Base-by-base conservation (phyloP, 768 basidiomycete genomes). In the Podaxis sp. region DNA sequence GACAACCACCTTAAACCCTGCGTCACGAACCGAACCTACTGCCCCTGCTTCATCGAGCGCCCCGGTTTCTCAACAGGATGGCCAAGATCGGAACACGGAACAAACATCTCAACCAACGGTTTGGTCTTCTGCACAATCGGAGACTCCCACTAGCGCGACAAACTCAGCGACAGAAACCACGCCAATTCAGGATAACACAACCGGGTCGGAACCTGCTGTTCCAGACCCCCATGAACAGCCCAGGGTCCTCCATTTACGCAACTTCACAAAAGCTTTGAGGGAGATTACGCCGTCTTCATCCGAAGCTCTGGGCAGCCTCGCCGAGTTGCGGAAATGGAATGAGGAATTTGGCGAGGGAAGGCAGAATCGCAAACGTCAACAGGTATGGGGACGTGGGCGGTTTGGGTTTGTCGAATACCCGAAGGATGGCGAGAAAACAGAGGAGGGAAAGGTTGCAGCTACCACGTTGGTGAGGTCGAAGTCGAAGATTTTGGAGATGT, bases 221-320 rank as follows among this genome's bases (percentile, higher is more conserved):
- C 36, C 54, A 36, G 60, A 51, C 13, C 46, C 56, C 24, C 57
- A 60, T 30, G 46, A 48, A 56, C 68, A 62, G 30, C 65, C 62
- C 53, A 69, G 70, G 56, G 57, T 69, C 28, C 60, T 66, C 38
- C 73, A 75, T 56, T 72, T 77, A 62, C 84, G 78, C 60, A 91
- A 98, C 70, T 97, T 98, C 71, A 79, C 78, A 22, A 88, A 91
- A 69, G 95, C 96, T 0, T 79, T 97, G 62, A 87, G 84, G 66
- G 95, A 98, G 74, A 95, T 96, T 66, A 89, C 90, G 2, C 93
- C 95, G 12, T 95, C 93, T 0, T 89, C 88, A 4, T 95, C 94
- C 2, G 95, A 96, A 74, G 80, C 85, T 12, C 76, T 91, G 2
- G 91, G 90, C 53, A 90, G 84, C 54, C 83, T 93, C 37, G 77